phyloP scores from a whole-genome alignment of 495 filamentous ascomycete genomes.

The Daldinia bambusicola region DNA sequence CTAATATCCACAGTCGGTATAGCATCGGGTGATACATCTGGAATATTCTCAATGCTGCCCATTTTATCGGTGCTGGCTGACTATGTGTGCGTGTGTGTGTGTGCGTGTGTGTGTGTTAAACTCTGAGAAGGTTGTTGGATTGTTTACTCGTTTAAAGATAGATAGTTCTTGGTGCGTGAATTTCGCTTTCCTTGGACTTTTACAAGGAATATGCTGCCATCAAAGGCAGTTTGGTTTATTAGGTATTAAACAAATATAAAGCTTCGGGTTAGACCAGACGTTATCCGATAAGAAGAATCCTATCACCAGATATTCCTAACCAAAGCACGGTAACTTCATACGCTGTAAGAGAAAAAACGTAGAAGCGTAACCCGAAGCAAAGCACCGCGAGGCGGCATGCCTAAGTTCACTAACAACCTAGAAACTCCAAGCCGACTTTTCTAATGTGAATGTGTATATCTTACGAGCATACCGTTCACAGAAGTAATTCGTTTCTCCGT shows the following conservation, averaged over 20 bases:
- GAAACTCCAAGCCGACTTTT: constrained; percentile 39
- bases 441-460: constrained; percentile 1
- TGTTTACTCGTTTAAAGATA: neutral
- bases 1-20: constrained; percentile 51
- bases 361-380: constrained; percentile 13
- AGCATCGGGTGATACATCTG: constrained; percentile 28
- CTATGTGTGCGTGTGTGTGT: neutral
- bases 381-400: constrained; percentile 13
- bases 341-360: constrained; percentile 36
- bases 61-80: constrained; percentile 22
- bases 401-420: neutral
- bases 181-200: neutral
- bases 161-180: neutral
- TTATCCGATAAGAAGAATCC: constrained; percentile 24
- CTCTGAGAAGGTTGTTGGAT: neutral
- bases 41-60: constrained; percentile 35
- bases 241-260: constrained; percentile 15
- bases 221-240: constrained; percentile 20
- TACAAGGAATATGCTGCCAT: neutral
- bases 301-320: neutral
- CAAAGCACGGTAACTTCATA: constrained; percentile 27
- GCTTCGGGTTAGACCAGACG: constrained; percentile 17
- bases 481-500: constrained; percentile 26
- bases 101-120: neutral
- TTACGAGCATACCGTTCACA: neutral